Conservation (phyloP, 371 early-diverging fungal genomes). For the Choanephora cucurbitarum region DNA sequence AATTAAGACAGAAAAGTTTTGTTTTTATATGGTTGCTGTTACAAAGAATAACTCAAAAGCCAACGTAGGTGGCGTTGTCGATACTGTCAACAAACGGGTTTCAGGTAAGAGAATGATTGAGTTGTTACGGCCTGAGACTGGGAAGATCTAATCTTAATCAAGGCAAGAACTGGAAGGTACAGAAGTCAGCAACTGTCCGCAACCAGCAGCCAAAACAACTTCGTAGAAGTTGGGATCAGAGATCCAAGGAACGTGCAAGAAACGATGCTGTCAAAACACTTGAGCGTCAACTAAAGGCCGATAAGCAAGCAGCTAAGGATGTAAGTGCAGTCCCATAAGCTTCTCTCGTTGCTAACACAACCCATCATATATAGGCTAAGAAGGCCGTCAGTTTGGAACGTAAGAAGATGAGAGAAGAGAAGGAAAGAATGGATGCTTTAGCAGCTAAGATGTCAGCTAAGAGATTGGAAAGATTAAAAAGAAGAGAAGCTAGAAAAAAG, state of each 20-base stretch:
- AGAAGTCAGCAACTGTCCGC: slow-evolving; percentile 56
- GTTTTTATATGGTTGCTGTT: slow-evolving; percentile 23
- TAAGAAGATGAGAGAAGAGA: slow-evolving; percentile 61
- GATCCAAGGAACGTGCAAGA: slow-evolving; percentile 47
- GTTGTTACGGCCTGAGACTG: not conserved
- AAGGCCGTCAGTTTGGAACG: slow-evolving; percentile 61
- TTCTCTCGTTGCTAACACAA: no score
- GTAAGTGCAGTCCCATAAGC: slow-evolving; percentile 36
- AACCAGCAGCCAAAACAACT: slow-evolving; percentile 58
- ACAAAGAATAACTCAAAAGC: slow-evolving; percentile 37
- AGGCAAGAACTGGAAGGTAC: slow-evolving; percentile 60
- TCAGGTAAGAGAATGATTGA: slow-evolving; percentile 35
- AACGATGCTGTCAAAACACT: slow-evolving; percentile 40
- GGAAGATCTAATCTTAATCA: not conserved
- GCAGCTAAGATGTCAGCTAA: slow-evolving; percentile 41
- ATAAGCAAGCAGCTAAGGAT: slow-evolving; percentile 57
- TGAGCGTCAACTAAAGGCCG: slow-evolving; percentile 59
- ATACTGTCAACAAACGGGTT: slow-evolving; percentile 45
- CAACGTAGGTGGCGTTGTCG: slow-evolving; percentile 43
- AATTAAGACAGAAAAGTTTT: no score
- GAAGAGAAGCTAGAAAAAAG: slow-evolving; percentile 34
- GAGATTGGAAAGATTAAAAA: slow-evolving; percentile 29
- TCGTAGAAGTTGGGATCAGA: slow-evolving; percentile 54
- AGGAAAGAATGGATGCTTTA: slow-evolving; percentile 58
- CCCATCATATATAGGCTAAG: slow-evolving; percentile 46